Base-by-base conservation (phyloP, 371 early-diverging fungal species). In the Nematocida parisii region DNA sequence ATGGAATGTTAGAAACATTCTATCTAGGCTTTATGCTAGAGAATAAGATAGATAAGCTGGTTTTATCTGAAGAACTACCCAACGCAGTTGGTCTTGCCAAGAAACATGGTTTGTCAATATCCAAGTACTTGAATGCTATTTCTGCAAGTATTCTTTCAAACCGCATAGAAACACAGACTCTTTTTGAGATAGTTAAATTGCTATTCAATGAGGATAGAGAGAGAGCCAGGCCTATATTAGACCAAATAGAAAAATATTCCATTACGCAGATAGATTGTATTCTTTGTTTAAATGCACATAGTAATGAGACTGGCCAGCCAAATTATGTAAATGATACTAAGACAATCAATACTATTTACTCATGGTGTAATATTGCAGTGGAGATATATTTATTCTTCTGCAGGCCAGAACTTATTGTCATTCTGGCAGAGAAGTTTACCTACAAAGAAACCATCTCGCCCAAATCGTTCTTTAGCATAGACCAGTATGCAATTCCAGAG, bases 1-100 rank as follows among this genome's bases (percentile, higher is more conserved):
- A 77, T 22, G 80, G 68, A 5, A 77, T 70, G 70, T 70, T 77
- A 18, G 80, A 77, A 60, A 77, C 71, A 9, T 70, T 68, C 47
- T 67, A 77, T 40, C 52, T 58, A 6, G 18, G n/a, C 7, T 45
- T 70, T 56, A 15, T 77, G n/a, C 33, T 77, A 39, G 58, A 70
- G 50, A 13, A 70, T 27, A 13, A 67, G 22, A 39, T 77, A 40
- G 57, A 46, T 13, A 22, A 20, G 4, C 42, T 57, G 4, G 61
- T 66, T 4, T 5, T 27, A 56, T 22, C 24, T 47, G 20, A 22
- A 40, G 13, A 47, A 5, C 22, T 77, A 1, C 42, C 67, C 27
- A n/a, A 27, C 2, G n/a, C 80, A 1, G 61, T 58, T 52, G 13
- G 22, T 3, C 68, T 70, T 5, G 55, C 57, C 13, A 77, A 67